Base-by-base conservation (phyloP, 2,329 filamentous ascomycete species). In the Furcasterigmium furcatum region DNA sequence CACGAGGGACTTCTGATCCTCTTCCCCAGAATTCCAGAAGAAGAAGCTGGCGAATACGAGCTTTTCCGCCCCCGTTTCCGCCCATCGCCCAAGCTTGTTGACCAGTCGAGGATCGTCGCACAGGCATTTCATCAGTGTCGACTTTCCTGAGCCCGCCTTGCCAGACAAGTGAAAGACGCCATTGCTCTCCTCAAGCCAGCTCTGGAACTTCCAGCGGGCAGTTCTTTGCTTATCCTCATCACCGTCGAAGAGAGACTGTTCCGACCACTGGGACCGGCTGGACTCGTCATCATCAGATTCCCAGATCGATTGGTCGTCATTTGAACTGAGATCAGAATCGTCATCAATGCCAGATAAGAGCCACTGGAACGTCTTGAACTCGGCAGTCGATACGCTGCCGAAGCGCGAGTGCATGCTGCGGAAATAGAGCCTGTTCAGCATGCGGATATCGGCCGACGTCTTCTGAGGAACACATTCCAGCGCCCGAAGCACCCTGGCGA, bases 81-180 rank as follows among this genome's bases (percentile, higher is more conserved):
- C 21, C 43, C 43, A 45, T 12, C n/a, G 5, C 13, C 19, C 9
- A 9, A 45, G 9, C 1, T 9, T 24, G 10, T 34, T 13, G 2
- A 8, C 14, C 8, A 46, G 14, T 10, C 2, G 16, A n/a, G 29
- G 13, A 6, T 39, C 13, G 6, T 43, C 20, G 4, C 18, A 21
- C 2, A 43, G 20, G 10, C 32, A 32, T 10, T 43, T 46, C 45
- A 46, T 46, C 21, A 46, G 18, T 5, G 40, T 46, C 7, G 45
- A 46, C 35, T 53, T 53, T 18, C 51, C 51, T 4, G 49, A 51
- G 24, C 51, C 51, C 5, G 50, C 48, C 36, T 47, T 49, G 18
- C 50, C 50, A 12, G 36, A 52, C 22, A 52, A 27, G 24, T 41
- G 38, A n/a, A 46, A 42, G 4, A 29, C 22, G 13, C 41, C 43